Evolutionary conservation across 139 green algal genomes (phyloP).

Genomic region (Coelastrella sp.): DNA sequence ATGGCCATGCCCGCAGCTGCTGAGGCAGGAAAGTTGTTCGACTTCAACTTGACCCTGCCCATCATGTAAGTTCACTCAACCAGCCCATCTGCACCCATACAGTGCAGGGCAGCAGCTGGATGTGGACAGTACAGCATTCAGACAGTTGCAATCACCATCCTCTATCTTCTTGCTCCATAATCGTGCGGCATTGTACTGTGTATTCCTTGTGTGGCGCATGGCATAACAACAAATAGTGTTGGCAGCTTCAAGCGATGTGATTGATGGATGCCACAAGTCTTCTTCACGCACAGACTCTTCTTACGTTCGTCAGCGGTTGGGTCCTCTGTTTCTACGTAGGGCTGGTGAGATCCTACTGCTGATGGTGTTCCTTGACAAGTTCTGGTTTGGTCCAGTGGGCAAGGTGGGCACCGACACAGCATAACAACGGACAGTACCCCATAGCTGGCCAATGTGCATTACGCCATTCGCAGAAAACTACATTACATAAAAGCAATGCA

Average conservation of each 20-base stretch:
- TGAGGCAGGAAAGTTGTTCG: constrained; percentile 80
- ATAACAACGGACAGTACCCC: too few relatives aligned
- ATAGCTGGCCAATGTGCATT: too few relatives aligned
- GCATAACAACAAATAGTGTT: background rate
- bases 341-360: constrained; percentile 85
- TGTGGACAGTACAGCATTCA: too few relatives aligned
- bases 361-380: constrained; percentile 96
- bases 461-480: too few relatives aligned
- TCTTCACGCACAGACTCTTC: background rate
- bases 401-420: constrained; percentile 63
- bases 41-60: constrained; percentile 86
- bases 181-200: too few relatives aligned
- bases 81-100: background rate
- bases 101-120: background rate
- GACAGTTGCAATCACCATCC: too few relatives aligned
- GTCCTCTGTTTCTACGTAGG: constrained; percentile 58
- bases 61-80: constrained; percentile 34
- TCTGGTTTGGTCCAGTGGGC: constrained; percentile 91
- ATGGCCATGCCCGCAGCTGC: constrained; percentile 79
- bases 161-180: too few relatives aligned
- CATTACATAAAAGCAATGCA: too few relatives aligned
- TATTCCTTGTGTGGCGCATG: too few relatives aligned
- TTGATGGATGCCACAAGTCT: background rate
- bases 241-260: too few relatives aligned
- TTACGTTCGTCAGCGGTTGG: background rate